These are phyloP conservation scores for Gracilaria gracilis DNA, from an alignment of 23 red algal genomes.

Conservation along the genomic window DNA sequence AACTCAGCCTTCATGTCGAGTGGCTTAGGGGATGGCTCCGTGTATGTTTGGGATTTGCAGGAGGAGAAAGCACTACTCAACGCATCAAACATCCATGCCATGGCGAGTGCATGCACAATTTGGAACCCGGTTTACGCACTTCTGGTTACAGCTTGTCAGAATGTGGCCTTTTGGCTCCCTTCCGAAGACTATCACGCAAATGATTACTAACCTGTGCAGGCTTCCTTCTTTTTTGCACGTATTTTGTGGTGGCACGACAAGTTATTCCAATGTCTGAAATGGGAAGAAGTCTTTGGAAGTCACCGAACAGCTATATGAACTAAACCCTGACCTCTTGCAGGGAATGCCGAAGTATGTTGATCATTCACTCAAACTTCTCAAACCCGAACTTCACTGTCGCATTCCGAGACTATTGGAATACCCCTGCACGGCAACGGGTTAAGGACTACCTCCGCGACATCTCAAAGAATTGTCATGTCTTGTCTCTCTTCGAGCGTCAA, in stretches of 20 bases:
- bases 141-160: conserved; percentile 93
- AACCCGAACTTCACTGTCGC: no score
- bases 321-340: neutral
- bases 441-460: no score
- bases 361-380: no score
- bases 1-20: conserved; percentile 85
- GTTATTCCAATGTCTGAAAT: no score
- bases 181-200: conserved; percentile 20
- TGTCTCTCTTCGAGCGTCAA: no score
- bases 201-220: neutral
- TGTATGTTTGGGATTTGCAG: conserved; percentile 80
- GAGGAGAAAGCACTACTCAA: conserved; percentile 53
- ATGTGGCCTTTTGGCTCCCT: conserved; percentile 93
- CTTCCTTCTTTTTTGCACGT: no score
- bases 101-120: conserved; percentile 36
- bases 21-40: conserved; percentile 81
- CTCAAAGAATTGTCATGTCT: no score
- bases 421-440: no score
- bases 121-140: conserved; percentile 95
- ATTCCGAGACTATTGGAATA: no score
- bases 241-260: no score
- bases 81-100: conserved; percentile 23
- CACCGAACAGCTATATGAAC: neutral
- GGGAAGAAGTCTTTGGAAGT: neutral
- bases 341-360: no score